Base-by-base conservation (phyloP, 768 basidiomycete species). In the Amanita phalloides region DNA sequence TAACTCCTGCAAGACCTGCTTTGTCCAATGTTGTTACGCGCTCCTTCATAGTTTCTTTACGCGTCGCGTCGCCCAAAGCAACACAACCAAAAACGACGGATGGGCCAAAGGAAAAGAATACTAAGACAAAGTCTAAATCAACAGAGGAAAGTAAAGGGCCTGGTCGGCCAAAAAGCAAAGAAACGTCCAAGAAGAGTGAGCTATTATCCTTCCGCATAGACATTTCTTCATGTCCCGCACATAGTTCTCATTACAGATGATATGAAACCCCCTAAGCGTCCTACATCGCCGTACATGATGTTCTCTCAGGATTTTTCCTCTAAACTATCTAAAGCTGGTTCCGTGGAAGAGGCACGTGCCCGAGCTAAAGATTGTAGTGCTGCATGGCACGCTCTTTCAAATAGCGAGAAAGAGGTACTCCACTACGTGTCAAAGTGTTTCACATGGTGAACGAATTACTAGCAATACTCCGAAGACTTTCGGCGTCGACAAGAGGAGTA, bases 351-450 rank as follows among this genome's bases (percentile, higher is more conserved):
- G 13, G 0, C 0, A 8, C n/a, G 13, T 7, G 33, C 7, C 14
- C 36, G 6, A 14, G 3, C 21, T 5, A 54, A 30, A n/a, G 49
- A 48, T 8, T 23, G 13, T 20, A 26, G 28, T 13, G 43, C n/a
- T 33, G 48, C 53, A 3, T 74, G 72, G 73, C 60, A 44, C 0
- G 53, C 44, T 3, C 54, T 71, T n/a, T 54, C 69, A 4, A 58
- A 57, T 9, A 56, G 50, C 3, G 66, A 74, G 52, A 73, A 66
- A 48, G 58, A 71, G 57, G 72, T 71, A 32, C 21, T 62, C 10
- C 3, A 48, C n/a, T 44, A 32, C 25, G 7, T 21, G n/a, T 21
- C 42, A 4, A 26, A 35, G 33, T 25, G 39, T 28, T 25, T 2
- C 7, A 23, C 25, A 23, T 26, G n/a, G 26, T 41, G 17, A 30